These are phyloP conservation scores for Starmerella roubikii DNA, from an alignment of 805 yeast genomes.

Conservation along the genomic window DNA sequence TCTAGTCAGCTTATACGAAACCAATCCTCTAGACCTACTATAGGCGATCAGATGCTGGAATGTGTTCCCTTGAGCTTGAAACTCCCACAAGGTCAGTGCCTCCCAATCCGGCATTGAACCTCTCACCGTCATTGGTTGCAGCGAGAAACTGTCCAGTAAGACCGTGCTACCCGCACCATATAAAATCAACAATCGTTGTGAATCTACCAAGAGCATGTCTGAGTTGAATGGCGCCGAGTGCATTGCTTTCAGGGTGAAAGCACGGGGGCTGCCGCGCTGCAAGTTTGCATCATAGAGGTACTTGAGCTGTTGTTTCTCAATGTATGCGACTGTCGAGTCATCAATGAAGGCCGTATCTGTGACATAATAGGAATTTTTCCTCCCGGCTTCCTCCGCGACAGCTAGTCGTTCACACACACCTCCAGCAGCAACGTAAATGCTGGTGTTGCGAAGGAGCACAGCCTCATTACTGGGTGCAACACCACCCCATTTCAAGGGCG, in stretches of 20 bases:
- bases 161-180: neutral
- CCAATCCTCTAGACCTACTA: no score
- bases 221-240: neutral
- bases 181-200: neutral
- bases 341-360: neutral
- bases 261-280: neutral
- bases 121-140: neutral
- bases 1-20: no score
- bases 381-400: neutral
- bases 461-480: neutral
- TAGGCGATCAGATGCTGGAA: slow-evolving; percentile 8
- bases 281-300: neutral
- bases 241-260: neutral
- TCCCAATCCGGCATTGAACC: neutral
- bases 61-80: neutral
- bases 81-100: slow-evolving; percentile 3
- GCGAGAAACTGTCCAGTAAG: slow-evolving; percentile 2
- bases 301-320: neutral
- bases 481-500: neutral
- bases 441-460: neutral
- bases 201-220: neutral
- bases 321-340: neutral
- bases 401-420: neutral
- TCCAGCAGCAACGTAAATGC: neutral
- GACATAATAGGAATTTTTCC: neutral